phyloP scores from a whole-genome alignment of 169 alveolate species.

The Toxoplasma gondii region DNA sequence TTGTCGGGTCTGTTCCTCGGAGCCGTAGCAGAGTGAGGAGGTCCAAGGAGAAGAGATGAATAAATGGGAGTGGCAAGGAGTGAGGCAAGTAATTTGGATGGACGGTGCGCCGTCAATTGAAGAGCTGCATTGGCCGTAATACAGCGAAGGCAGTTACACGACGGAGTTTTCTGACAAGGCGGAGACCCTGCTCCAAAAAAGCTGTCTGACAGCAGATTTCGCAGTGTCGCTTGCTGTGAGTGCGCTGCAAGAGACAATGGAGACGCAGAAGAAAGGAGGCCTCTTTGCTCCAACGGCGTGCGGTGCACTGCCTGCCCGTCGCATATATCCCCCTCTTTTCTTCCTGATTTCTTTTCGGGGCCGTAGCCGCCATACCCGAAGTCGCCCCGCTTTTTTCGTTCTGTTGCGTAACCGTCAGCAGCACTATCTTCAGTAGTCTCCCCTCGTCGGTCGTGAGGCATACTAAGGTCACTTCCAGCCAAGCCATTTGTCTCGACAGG shows the following conservation, averaged over 20 bases:
- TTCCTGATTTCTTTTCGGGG: no score
- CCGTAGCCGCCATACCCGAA: no score
- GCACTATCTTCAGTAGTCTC: no score
- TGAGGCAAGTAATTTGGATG: neutral
- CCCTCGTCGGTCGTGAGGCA: no score
- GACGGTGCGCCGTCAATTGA: neutral
- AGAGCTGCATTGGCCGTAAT: slow-evolving; percentile 15
- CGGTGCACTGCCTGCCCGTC: no score
- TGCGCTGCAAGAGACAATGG: neutral
- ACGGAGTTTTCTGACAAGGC: neutral
- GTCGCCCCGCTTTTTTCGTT: no score
- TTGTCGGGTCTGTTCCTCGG: no score
- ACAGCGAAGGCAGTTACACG: neutral
- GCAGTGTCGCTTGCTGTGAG: neutral
- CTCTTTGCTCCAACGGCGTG: neutral
- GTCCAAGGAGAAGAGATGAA: neutral
- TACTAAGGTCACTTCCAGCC: no score
- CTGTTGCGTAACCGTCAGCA: no score
- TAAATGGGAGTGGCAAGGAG: neutral
- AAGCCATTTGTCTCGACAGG: no score
- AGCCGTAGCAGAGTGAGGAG: no score
- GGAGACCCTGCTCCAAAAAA: neutral
- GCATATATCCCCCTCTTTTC: no score
- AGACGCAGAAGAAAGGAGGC: neutral
- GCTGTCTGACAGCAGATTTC: neutral